Evolutionary conservation across 2,329 filamentous ascomycete genomes (phyloP), one percentile per base, ranked within the genome.

Genomic region (Elsinoe australis): DNA sequence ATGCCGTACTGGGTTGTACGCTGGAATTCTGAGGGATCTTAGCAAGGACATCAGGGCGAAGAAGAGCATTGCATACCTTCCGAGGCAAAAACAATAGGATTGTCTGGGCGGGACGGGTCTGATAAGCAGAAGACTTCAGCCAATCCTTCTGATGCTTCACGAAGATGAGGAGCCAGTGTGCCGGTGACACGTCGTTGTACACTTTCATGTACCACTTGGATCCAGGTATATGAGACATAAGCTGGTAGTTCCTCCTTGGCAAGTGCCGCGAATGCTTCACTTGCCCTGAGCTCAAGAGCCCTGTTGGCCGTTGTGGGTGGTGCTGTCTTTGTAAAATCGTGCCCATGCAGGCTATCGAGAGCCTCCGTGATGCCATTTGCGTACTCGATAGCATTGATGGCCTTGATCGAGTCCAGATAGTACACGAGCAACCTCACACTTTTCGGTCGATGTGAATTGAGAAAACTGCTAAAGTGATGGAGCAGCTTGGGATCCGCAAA

Each of bases 111-210:
- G 1, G 81, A 83, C 6, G 85, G 83, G 60, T 89, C 85, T 0
- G 82, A 85, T 48, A 88, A 63, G 59, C 83, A 88, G 56, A 87
- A 88, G 0, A 86, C 83, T 59, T 88, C 83, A 0, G 83, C 84
- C 51, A 88, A 62, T 0, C 83, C 83, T 61, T 88, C 83, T 0
- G 82, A 84, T n/a, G 82, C 75, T 35, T 84, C 79, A 34, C 76
- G 72, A 18, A 86, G 66, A 55, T 82, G 72, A 1, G 74, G 67
- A 1, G 83, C 78, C 18, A 87, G 62, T 1, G 77, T 83, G 3
- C 83, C 81, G 0, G 79, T 82, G 17, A 88, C 78, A 15, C 82
- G 73, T 52, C 78, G 73, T 53, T 79, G 76, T 29, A 88, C 81
- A 19, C 82, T 83, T 12, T 77, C 64, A 57, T 78, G 85, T n/a